Base-by-base conservation (phyloP, 139 green algal species). In the Closterium sp. region DNA sequence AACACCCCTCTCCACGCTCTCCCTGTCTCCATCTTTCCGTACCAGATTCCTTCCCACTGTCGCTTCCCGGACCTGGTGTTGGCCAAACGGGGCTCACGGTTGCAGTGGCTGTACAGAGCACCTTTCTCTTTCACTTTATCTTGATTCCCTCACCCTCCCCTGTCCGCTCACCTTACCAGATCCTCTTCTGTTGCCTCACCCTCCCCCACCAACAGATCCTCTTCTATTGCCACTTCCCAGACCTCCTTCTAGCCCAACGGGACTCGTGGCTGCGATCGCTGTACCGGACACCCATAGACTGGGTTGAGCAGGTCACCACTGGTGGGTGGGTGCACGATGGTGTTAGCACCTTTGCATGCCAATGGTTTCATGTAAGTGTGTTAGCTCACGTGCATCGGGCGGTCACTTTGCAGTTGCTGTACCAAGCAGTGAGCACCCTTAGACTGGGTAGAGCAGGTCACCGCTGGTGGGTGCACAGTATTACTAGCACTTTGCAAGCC, bases 191-290 rank as follows among this genome's bases (percentile, higher is more conserved):
- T n/a, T n/a, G n/a, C n/a, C n/a, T n/a, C n/a, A 95, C 4, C 38
- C 55, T 55, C 4, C 36, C 36, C 36, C 6, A 16, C 55, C 55
- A 76, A 33, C 95, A 93, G 84, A 93, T 98, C 7, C 92, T 99
- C 31, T 99, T 99, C 93, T 99, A 99, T 92, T 99, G 98, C 96
- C 98, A 99, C 93, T 99, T 98, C 94, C 98, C 98, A 2, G 98
- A 99, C 94, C 90, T 98, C 35, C 95, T 99, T 88, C 96, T 99
- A 35, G 93, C 96, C 0, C 64, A 93, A 31, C 92, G 93, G 10
- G 34, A 36, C 10, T 96, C 95, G 4, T 38, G 91, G 34, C 85
- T 97, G 38, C 95, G 93, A 33, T n/a, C 34, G 3, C 31, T 93
- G 2, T 96, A 98, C 88, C 90, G 96, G 0, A 91, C 93, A 31